phyloP scores from a whole-genome alignment of 1,284 basidiomycete species.

The Xerocomus nothofagi region DNA sequence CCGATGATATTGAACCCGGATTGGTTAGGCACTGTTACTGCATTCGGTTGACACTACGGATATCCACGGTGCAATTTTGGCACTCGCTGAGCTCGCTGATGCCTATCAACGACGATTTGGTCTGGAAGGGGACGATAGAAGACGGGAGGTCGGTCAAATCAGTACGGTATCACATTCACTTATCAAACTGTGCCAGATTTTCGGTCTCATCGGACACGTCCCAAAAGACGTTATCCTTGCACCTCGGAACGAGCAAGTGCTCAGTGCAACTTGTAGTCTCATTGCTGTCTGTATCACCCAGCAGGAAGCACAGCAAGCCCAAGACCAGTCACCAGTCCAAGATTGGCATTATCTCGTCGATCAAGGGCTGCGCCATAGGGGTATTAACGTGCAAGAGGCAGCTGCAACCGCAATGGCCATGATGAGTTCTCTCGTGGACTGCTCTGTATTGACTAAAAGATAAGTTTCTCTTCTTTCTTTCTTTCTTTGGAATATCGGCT shows the following conservation, averaged over 20 bases:
- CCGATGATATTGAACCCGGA: constrained; percentile 10
- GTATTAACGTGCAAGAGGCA: constrained; percentile 68
- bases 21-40: constrained; percentile 54
- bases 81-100: constrained; percentile 69
- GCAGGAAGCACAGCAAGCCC: constrained; percentile 47
- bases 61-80: constrained; percentile 81
- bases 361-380: constrained; percentile 70
- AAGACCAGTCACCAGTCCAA: constrained; percentile 42
- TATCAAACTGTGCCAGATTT: constrained; percentile 46
- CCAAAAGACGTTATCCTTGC: constrained; percentile 61
- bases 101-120: constrained; percentile 43
- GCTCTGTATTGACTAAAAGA: constrained; percentile 64
- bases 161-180: constrained; percentile 1
- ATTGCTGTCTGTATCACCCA: constrained; percentile 66
- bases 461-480: constrained; percentile 47
- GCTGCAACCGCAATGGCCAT: constrained; percentile 64
- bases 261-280: constrained; percentile 72
- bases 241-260: constrained; percentile 72
- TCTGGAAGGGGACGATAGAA: constrained; percentile 33
- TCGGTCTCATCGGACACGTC: constrained; percentile 54
- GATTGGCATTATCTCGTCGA: constrained; percentile 74
- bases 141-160: constrained; percentile 39
- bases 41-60: constrained; percentile 68
- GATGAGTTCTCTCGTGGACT: constrained; percentile 69
- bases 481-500: constrained; percentile 5